These are phyloP conservation scores for Crithidia sp. DNA, from an alignment of 208 protist species.

Conservation along the genomic window DNA sequence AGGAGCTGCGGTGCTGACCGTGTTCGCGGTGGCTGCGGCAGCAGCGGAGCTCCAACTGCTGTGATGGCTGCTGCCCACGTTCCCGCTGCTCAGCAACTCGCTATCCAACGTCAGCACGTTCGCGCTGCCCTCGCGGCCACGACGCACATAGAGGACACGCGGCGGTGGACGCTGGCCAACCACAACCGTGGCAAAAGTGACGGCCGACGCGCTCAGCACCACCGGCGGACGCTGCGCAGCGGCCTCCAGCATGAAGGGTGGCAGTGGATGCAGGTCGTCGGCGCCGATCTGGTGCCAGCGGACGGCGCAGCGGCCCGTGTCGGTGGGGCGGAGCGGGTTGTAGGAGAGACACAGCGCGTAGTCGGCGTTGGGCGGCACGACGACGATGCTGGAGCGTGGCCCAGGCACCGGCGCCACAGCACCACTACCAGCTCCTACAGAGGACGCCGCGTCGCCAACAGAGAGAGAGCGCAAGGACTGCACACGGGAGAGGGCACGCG, in stretches of 20 bases:
- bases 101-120: background rate
- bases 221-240: constrained; percentile 44
- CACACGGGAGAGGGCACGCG: constrained; percentile 25
- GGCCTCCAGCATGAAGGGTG: constrained; percentile 61
- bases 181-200: constrained; percentile 66
- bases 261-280: constrained; percentile 67
- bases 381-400: constrained; percentile 18
- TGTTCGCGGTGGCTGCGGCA: constrained; percentile 3
- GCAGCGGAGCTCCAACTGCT: constrained; percentile 6
- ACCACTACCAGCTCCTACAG: no score
- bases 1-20: no score
- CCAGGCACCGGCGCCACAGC: background rate
- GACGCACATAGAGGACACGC: constrained; percentile 49
- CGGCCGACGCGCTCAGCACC: constrained; percentile 28
- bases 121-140: constrained; percentile 24
- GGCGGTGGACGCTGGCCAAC: constrained; percentile 55
- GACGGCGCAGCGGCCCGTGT: constrained; percentile 42
- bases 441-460: constrained; percentile 4
- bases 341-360: constrained; percentile 31
- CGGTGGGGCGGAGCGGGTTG: constrained; percentile 19
- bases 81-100: background rate
- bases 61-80: background rate
- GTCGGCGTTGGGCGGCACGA: constrained; percentile 30
- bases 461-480: constrained; percentile 17
- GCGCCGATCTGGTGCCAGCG: constrained; percentile 77